Base-by-base conservation (phyloP, 164 flowering plant genomes). In the Magnolia kwangsiensis region DNA sequence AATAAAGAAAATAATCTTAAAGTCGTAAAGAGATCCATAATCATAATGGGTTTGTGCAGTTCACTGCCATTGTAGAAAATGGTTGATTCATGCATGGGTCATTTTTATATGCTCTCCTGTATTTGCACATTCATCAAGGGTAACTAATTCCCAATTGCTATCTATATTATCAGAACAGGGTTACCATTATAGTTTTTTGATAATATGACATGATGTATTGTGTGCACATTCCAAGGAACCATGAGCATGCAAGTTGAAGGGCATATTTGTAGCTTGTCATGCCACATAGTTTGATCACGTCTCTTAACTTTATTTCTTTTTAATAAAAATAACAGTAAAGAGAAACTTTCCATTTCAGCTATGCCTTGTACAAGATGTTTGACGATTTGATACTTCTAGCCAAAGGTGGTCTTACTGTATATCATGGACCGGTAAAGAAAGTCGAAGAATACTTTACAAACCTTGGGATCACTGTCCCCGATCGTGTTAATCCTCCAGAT, bases 361-460 rank as follows among this genome's bases (percentile, higher is more conserved):
- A 94, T 84, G 71, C 96, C 19, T 86, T 96, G 85, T 96, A 88
- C 92, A 88, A 83, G 85, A 94, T 92, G 99, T 96, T 96, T 83
- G 99, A 96, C 81, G 98, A 96, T 79, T 83, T 96, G 77, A 94
- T 96, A 82, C 96, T 96, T 84, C 90, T 95, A 76, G 99, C 98
- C 6, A 95, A 95, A 84, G 99, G 99, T 45, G 99, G 99, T 63
- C 88, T 95, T 23, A 91, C 89, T 18, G 97, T 87, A 51, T 95
- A 95, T 78, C 99, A 89, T 72, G 99, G 99, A 76, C 78, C 99
- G 18, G 95, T 90, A 51, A 92, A 90, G 85, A 94, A 94, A 84
- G 96, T 92, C 31, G 98, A 96, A 82, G 98, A 96, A 74, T 96
- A 96, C 85, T 96, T 96, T 77, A 21, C 90, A 9, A 83, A 88